These are phyloP conservation scores for Pythium folliculosum DNA, from an alignment of 352 stramenopile species.

Conservation along the genomic window DNA sequence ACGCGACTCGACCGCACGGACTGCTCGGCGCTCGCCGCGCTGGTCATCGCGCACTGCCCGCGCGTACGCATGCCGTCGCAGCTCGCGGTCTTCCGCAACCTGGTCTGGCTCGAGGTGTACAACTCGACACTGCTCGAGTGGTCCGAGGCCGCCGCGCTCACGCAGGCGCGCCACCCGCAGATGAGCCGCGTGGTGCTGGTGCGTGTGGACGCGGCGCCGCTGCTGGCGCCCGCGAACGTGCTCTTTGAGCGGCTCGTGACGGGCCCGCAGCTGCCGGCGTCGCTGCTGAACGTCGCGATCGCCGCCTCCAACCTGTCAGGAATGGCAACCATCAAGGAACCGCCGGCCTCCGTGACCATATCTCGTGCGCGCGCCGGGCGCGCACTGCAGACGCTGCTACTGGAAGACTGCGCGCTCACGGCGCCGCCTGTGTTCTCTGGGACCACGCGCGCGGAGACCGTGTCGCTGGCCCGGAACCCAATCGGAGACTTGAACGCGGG, in stretches of 20 bases:
- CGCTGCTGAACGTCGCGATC: constrained; percentile 11
- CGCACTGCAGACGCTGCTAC: neutral
- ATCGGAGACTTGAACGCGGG: neutral
- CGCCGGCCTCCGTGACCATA: too few relatives aligned
- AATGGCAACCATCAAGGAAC: neutral
- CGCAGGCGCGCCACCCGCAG: neutral
- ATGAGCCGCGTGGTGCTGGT: constrained; percentile 16
- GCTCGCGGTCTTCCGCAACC: constrained; percentile 13
- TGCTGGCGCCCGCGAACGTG: neutral
- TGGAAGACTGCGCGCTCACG: constrained; percentile 3
- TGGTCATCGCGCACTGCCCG: constrained; percentile 24
- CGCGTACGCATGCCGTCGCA: constrained; percentile 12
- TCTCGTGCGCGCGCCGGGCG: neutral
- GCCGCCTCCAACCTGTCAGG: constrained; percentile 5
- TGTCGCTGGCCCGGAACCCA: neutral
- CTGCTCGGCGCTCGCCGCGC: constrained; percentile 2
- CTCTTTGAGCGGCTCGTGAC: constrained; percentile 2
- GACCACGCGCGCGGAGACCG: neutral
- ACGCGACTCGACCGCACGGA: neutral
- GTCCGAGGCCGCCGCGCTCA: constrained; percentile 11
- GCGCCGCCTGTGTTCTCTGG: neutral
- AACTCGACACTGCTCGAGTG: constrained; percentile 28
- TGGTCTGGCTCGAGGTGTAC: constrained; percentile 27
- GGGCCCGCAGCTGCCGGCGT: neutral
- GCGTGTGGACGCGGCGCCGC: neutral